Conservation (phyloP, 1,284 basidiomycete species). For the Vanrija pseudolonga region DNA sequence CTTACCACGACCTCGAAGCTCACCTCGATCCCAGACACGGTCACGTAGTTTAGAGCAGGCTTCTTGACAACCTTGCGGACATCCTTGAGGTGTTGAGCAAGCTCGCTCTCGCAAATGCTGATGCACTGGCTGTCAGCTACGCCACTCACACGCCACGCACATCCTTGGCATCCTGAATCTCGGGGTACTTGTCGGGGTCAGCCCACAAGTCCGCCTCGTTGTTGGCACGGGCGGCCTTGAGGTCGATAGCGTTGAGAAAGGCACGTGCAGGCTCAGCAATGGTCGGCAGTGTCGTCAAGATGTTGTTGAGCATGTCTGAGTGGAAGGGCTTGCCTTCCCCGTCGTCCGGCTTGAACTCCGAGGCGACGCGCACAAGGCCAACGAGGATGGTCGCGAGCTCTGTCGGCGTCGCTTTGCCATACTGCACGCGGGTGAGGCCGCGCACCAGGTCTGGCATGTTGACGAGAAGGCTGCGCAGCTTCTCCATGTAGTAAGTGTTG, state of each 20-base stretch:
- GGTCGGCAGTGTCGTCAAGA: conserved; percentile 65
- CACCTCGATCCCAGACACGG: conserved; percentile 68
- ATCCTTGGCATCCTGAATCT: conserved; percentile 57
- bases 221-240: conserved; percentile 65
- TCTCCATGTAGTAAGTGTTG: conserved; percentile 55
- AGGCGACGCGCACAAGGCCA: conserved; percentile 69
- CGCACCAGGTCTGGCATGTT: conserved; percentile 82
- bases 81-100: conserved; percentile 69
- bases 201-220: conserved; percentile 71
- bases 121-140: conserved; percentile 35
- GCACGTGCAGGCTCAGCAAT: conserved; percentile 58
- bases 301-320: conserved; percentile 66
- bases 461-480: conserved; percentile 65
- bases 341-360: conserved; percentile 59
- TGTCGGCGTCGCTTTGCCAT: conserved; percentile 79
- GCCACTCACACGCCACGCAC: conserved; percentile 22
- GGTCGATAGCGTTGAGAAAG: conserved; percentile 61
- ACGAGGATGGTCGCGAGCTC: conserved; percentile 75
- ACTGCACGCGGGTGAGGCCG: conserved; percentile 84
- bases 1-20: conserved; percentile 10
- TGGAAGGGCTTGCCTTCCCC: conserved; percentile 58
- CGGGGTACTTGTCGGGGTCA: conserved; percentile 67
- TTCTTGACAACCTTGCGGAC: conserved; percentile 69
- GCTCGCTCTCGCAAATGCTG: conserved; percentile 59
- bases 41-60: conserved; percentile 72